Percentiles rank a stretch among this genome's conserved stretches.
These are phyloP conservation scores for Haplosporangium sp. DNA, from an alignment of 371 early-diverging fungal genomes.

Conservation along the genomic window DNA sequence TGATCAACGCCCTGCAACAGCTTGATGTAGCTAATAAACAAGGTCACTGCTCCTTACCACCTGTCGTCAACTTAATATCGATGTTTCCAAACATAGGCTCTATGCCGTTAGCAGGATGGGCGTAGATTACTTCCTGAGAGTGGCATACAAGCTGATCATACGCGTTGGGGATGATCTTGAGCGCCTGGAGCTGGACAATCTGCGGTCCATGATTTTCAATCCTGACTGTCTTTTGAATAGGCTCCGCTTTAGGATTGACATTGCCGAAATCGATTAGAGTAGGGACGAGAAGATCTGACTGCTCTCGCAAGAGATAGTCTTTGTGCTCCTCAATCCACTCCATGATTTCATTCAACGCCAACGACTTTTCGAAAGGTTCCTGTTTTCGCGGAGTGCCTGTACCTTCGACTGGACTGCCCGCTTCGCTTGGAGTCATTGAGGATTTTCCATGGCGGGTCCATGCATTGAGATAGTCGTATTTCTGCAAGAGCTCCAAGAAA, in stretches of 20 bases:
- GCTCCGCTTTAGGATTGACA: conserved; percentile 36
- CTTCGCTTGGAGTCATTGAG: conserved; percentile 29
- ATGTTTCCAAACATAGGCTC: conserved; percentile 53
- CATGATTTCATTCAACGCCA: conserved; percentile 41
- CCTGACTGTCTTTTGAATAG: conserved; percentile 26
- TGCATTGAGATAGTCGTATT: conserved; percentile 42
- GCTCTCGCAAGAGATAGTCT: conserved; percentile 44
- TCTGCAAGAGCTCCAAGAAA: conserved; percentile 42
- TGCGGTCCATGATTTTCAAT: conserved; percentile 47
- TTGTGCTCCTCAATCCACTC: conserved; percentile 48
- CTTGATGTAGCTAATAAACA: not conserved
- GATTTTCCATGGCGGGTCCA: conserved; percentile 47
- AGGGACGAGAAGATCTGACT: conserved; percentile 36
- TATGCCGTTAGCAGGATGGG: conserved; percentile 44
- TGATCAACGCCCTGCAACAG: not conserved
- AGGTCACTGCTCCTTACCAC: conserved; percentile 14
- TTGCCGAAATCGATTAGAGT: conserved; percentile 43
- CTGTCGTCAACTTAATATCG: conserved; percentile 31
- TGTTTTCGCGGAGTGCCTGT: conserved; percentile 32
- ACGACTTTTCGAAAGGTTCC: conserved; percentile 46
- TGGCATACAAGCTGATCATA: conserved; percentile 35
- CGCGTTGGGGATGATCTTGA: conserved; percentile 39
- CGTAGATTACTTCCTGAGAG: conserved; percentile 22
- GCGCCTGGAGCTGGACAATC: conserved; percentile 35
- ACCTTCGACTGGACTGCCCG: conserved; percentile 43